A percentile compares a stretch with the other conserved stretches of the same genome.
Conservation (phyloP, 805 yeast species). For the Barnettozyma californica region DNA sequence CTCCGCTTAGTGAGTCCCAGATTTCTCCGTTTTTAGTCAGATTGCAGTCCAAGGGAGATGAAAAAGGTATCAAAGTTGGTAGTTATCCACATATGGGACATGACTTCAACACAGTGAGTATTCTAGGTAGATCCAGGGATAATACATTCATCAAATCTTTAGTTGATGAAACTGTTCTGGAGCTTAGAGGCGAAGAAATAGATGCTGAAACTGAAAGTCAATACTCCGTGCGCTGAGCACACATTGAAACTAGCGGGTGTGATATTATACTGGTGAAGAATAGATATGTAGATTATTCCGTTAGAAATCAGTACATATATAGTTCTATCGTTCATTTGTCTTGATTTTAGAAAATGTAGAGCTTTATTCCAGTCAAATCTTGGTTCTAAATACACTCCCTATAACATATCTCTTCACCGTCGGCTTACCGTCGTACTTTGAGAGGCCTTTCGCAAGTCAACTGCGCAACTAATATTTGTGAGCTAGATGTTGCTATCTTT, state of each 20-base stretch:
- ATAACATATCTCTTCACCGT: too few relatives aligned
- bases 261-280: too few relatives aligned
- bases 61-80: slow-evolving; percentile 58
- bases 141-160: slow-evolving; percentile 35
- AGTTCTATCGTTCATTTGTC: too few relatives aligned
- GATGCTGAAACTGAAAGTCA: slow-evolving; percentile 48
- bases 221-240: background rate
- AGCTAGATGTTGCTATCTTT: too few relatives aligned
- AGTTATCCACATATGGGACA: slow-evolving; percentile 76
- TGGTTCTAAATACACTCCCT: too few relatives aligned
- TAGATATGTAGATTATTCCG: background rate
- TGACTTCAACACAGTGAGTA: slow-evolving; percentile 64
- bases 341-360: too few relatives aligned
- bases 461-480: too few relatives aligned
- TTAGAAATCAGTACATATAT: too few relatives aligned
- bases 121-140: slow-evolving; percentile 51
- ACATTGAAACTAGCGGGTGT: too few relatives aligned
- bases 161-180: slow-evolving; percentile 40
- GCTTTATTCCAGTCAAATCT: too few relatives aligned
- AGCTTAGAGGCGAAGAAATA: slow-evolving; percentile 54
- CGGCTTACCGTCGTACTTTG: too few relatives aligned
- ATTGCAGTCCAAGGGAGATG: slow-evolving; percentile 40
- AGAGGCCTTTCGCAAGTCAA: too few relatives aligned
- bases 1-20: slow-evolving; percentile 54
- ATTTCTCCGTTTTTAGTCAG: slow-evolving; percentile 59